Percentiles rank a stretch among this genome's conserved stretches.
These are phyloP conservation scores for Pseudomassariella vexata DNA, from an alignment of 2,329 filamentous ascomycete genomes.

Conservation along the genomic window DNA sequence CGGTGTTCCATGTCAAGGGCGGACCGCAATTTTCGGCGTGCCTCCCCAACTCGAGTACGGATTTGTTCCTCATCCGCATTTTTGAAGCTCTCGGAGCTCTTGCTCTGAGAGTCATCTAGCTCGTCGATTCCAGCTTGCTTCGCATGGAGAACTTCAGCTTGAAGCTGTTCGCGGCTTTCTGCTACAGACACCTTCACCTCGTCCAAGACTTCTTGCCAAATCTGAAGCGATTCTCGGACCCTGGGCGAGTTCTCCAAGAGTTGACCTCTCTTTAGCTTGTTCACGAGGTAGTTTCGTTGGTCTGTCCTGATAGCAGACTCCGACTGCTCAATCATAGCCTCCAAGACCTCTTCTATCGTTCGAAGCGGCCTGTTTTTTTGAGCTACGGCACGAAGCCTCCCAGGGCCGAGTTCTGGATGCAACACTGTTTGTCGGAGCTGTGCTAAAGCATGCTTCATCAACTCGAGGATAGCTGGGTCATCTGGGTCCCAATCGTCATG, in stretches of 20 bases:
- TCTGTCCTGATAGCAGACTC: slow-evolving; percentile 61
- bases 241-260: slow-evolving; percentile 69
- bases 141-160: slow-evolving; percentile 38
- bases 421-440: slow-evolving; percentile 76
- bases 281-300: slow-evolving; percentile 60
- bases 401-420: slow-evolving; percentile 73
- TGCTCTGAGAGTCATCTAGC: too few species aligned
- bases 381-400: slow-evolving; percentile 59
- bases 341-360: slow-evolving; percentile 80
- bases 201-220: slow-evolving; percentile 59
- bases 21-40: slow-evolving; percentile 61
- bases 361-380: slow-evolving; percentile 62
- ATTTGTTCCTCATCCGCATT: slow-evolving; percentile 29
- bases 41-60: slow-evolving; percentile 42
- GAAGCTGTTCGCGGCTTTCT: slow-evolving; percentile 59
- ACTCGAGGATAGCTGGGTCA: slow-evolving; percentile 49
- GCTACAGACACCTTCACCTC: slow-evolving; percentile 48
- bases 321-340: slow-evolving; percentile 86
- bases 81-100: slow-evolving; percentile 12
- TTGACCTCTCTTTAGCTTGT: slow-evolving; percentile 66
- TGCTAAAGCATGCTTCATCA: slow-evolving; percentile 75
- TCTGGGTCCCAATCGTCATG: slow-evolving; percentile 59
- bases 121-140: slow-evolving; percentile 18
- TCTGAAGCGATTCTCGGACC: slow-evolving; percentile 59
- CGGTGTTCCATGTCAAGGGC: slow-evolving; percentile 77